Conservation (phyloP, 345 rosid species). For the Turnera subulata region DNA sequence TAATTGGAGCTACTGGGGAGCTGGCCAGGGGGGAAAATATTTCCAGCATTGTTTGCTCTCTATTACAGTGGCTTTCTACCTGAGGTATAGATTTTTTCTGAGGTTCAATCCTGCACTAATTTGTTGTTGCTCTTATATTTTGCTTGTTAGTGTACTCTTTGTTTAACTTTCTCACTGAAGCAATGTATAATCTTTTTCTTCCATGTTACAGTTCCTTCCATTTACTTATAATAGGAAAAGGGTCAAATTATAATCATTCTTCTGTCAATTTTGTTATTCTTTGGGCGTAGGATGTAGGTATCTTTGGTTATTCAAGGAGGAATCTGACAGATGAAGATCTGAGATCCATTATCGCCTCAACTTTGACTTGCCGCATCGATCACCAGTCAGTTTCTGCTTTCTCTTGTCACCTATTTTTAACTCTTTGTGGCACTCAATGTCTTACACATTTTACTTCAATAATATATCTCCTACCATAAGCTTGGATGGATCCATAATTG, state of each 20-base stretch:
- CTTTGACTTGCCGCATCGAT: constrained; percentile 70
- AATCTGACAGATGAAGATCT: constrained; percentile 60
- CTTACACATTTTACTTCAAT: background rate
- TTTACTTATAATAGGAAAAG: too few species aligned
- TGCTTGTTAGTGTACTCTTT: too few species aligned
- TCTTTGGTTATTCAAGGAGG: constrained; percentile 76
- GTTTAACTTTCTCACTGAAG: too few species aligned
- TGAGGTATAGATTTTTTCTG: constrained; percentile 36
- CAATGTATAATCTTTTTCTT: background rate
- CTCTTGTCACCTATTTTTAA: background rate
- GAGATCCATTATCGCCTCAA: constrained; percentile 63
- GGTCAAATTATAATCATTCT: background rate
- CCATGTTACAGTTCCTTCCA: too few species aligned
- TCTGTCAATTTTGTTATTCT: constrained; percentile 4
- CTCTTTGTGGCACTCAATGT: background rate
- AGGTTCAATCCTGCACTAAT: background rate
- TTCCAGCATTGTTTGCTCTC: constrained; percentile 73
- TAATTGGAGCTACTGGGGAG: constrained; percentile 77
- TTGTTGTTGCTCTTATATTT: too few species aligned
- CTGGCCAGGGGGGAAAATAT: constrained; percentile 60
- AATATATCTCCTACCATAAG: too few species aligned
- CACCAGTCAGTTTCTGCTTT: constrained; percentile 46
- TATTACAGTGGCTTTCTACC: constrained; percentile 75
- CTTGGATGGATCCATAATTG: background rate
- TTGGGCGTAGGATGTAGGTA: constrained; percentile 51